Evolutionary conservation across 306 rosid species (phyloP), one percentile per base, ranked within the genome.

Genomic region (Mimosa bimucronata): DNA sequence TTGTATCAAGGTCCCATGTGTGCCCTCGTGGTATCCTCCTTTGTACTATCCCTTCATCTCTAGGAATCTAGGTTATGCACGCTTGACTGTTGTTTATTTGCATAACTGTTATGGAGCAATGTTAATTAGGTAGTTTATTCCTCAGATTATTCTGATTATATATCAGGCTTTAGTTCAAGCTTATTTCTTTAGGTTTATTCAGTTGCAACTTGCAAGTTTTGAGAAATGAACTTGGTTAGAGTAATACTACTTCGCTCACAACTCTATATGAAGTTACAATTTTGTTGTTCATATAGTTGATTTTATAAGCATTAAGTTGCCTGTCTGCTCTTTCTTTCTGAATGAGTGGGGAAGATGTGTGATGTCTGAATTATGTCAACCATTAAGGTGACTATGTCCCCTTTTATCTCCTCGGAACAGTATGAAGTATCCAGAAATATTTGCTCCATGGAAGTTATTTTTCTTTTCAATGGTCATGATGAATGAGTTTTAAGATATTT

Each of bases 121-220:
- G 66, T 65, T 65, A 65, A 66, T 67, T 67, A 38, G 72, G 30
- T 9, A 21, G 50, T 41, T 68, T 25, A 68, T 41, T 11, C 34
- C 23, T 67, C 31, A 40, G 29, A 67, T 5, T 40, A 67, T 12
- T 67, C 44, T 44, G 38, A 67, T 42, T 28, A 72, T 82, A n/a
- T 77, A 23, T n/a, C 18, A 77, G 71, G 28, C 37, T 53, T 34
- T 42, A 14, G 75, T 9, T 46, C 64, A 82, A 46, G 53, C 30
- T 50, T 71, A 65, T 46, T 18, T 64, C 55, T 69, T 29, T 28
- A 18, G 64, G 68, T 64, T 8, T 19, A 48, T 29, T 29, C 57
- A 66, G 48, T 21, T 77, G 26, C 73, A 76, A n/a, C n/a, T n/a
- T n/a, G n/a, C n/a, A n/a, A 38, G 18, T 37, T n/a, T 40, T 50